Evolutionary conservation across 2,329 filamentous ascomycete genomes (phyloP), one percentile per base, ranked within the genome.

Genomic region (Ceratocystis lukuohia): DNA sequence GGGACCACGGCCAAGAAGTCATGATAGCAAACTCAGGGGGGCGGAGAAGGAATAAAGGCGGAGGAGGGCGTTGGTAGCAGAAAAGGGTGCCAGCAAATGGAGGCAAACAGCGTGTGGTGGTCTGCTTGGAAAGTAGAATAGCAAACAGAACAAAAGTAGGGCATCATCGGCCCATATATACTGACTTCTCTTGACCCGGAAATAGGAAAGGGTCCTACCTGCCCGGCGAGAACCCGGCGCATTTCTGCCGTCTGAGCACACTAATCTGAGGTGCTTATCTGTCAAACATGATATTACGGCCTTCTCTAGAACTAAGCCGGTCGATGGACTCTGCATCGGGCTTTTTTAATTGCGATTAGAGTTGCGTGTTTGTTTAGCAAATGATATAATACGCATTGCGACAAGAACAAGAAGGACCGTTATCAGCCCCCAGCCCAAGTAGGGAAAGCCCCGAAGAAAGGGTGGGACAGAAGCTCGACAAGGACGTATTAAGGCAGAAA

Each of bases 1-100:
- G 53, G 28, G 25, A 57, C 53, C 53, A 57, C 53, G 53, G 53
- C 53, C 53, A 57, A 28, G 22, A n/a, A 33, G 53, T 57, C 53
- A 57, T 57, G 25, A 15, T 57, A 28, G 22, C 53, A 6, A 28
- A 3, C 15, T 8, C 5, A 15, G 53, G 22, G 17, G 22, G 50
- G 50, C 5, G 5, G 50, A 56, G n/a, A 25, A 12, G n/a, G n/a
- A 22, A 22, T 10, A 7, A 1, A 56, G 5, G 30, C 2, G 3
- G n/a, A 33, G 53, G 7, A 6, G 53, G 22, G 12, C 15, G 53
- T 28, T 33, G 22, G 3, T 41, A 41, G 37, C 3, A 12, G 37
- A 41, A 15, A 15, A 15, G 37, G 3, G 37, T 41, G 37, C 37
- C 10, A 37, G 3, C 3, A 33, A 30, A 8, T 8, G 6, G 7